Evolutionary conservation across 768 basidiomycete species (phyloP), one percentile per base, ranked within the genome.

Genomic region (Stropharia rugosoannulata): DNA sequence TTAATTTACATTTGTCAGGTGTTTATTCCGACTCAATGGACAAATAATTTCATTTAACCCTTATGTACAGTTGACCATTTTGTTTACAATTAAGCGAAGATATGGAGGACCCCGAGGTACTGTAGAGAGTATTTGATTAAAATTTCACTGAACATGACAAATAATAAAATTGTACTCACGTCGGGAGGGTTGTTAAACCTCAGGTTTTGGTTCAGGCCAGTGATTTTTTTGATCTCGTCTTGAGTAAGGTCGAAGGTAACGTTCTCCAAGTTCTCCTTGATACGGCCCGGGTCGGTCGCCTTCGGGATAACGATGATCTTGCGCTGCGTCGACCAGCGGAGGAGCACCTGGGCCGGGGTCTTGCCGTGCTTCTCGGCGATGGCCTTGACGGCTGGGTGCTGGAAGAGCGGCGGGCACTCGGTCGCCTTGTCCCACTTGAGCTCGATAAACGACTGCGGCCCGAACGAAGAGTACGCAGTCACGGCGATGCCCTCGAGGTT

Each of bases 311-410:
- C 84, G 35, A 85, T 84, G 56, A 91, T 77, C 9, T 81, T 84
- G 37, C 83, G 84, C 64, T 90, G 87, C 12, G 86, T 87, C 1
- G 88, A 83, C 90, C 90, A 93, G 60, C 89, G 80, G 51, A 93
- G 79, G 38, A 92, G 71, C 19, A 92, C 81, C 68, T 92, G 89
- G 6, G 88, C 87, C 4, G 82, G 67, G 42, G 78, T 80, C 73
- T 79, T 90, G 8, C 70, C 62, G 61, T 85, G 73, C 56, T 76
- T 75, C 13, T 64, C 49, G 4, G 88, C 84, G 40, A 85, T 75
- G 36, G 63, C 43, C 19, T 64, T 59, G 48, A 89, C 66, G 1
- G 67, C 51, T 50, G 76, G 66, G 62, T 85, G 83, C 43, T 74
- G 62, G 54, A 91, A 71, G 49, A 93, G 73, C 47, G 80, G 80